Base-by-base conservation (phyloP, 257 asterid genomes). In the Petunia axillaris region DNA sequence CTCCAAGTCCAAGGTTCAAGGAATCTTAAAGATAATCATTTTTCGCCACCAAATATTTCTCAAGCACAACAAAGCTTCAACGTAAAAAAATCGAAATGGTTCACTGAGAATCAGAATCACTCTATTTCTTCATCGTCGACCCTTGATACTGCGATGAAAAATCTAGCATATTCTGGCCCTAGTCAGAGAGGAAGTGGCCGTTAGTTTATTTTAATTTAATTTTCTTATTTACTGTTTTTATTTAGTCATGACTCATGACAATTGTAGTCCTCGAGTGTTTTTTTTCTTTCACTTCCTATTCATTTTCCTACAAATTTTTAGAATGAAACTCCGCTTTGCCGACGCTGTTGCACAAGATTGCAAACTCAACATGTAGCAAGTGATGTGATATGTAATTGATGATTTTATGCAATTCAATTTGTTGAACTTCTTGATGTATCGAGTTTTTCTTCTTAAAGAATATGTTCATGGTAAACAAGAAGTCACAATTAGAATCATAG, bases 131-230 rank as follows among this genome's bases (percentile, higher is more conserved):
- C 77, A 2, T 10, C 77, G 10, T 71, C 46, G 25, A 25, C 25
- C 15, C 3, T 35, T 35, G 46, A 71, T 71, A 6, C 4, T 1
- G 15, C 75, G 1, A 40, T 78, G 75, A 16, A 1, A 16, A 5
- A 58, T 81, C 59, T 57, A 57, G 85, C 85, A 66, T 58, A 81
- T 65, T 55, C 87, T 48, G 87, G 85, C 43, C 87, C 87, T 3
- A 85, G 83, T 58, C 62, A 10, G 8, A 58, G 82, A 5, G 87
- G 87, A 64, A 50, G 64, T 6, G 87, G 85, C 4, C 85, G 81
- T 64, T 84, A 81, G 54, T 38, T 7, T 1, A 43, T n/a, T 43
- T 82, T 4, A 59, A 40, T 68, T 67, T n/a, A 66, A 36, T 40
- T 67, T 38, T 43, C 54, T 15, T 39, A 40, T 4, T 57, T 57